Evolutionary conservation across 1,139 yeast genomes (phyloP).

Genomic region (Scheffersomyces stambukii): DNA sequence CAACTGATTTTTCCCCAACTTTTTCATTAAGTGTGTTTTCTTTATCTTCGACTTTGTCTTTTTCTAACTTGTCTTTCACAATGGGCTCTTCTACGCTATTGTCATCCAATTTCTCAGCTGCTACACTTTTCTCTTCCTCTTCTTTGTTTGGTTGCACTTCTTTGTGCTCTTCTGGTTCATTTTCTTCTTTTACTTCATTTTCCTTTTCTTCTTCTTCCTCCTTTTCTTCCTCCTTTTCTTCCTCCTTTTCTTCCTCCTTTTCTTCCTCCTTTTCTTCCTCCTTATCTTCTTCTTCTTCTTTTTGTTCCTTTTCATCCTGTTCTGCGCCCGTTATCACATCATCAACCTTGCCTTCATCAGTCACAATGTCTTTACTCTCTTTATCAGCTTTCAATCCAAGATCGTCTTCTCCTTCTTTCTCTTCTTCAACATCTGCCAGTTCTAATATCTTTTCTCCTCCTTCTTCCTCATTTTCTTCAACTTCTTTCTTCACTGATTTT

Average conservation of each 20-base stretch:
- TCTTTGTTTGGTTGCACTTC: too few species aligned
- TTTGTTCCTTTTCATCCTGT: conserved; percentile 8
- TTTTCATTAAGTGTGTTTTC: too few species aligned
- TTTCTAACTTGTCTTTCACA: too few species aligned
- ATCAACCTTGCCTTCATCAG: conserved; percentile 1
- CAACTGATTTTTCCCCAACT: too few species aligned
- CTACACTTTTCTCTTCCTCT: too few species aligned
- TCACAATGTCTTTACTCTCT: conserved; percentile 4
- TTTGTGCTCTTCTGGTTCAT: too few species aligned
- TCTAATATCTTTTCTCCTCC: conserved; percentile 1
- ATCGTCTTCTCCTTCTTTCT: conserved; percentile 6
- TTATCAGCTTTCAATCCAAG: conserved; percentile 7
- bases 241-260: conserved; percentile 6
- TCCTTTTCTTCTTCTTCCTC: conserved; percentile 1
- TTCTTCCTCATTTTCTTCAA: conserved; percentile 7
- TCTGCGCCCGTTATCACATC: conserved; percentile 2
- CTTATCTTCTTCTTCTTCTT: conserved; percentile 5
- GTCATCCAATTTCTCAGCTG: too few species aligned
- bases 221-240: conserved; percentile 3
- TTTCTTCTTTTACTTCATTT: conserved; percentile 1
- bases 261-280: conserved; percentile 4
- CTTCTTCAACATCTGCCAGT: conserved; percentile 1
- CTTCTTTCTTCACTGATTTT: conserved; percentile 1
- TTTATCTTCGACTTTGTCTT: too few species aligned
- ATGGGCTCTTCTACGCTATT: too few species aligned